Evolutionary conservation across 2,329 filamentous ascomycete genomes (phyloP).

Genomic region (Aureobasidium zeae): DNA sequence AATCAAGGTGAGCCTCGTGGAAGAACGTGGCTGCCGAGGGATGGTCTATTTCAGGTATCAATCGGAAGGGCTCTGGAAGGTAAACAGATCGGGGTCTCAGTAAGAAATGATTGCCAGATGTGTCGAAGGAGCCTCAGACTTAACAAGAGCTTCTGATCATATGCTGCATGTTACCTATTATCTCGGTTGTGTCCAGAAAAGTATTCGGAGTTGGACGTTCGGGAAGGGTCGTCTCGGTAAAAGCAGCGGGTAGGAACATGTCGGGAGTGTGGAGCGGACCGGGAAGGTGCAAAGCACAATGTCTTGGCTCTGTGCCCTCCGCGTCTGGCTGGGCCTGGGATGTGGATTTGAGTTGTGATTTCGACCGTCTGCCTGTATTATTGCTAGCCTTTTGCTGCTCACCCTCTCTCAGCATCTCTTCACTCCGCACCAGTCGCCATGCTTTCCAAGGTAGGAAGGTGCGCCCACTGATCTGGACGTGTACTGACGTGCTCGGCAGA

Average conservation of each 20-base stretch:
- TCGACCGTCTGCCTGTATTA: constrained; percentile 18
- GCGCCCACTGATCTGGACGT: constrained; percentile 16
- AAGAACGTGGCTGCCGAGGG: background rate
- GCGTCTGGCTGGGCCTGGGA: background rate
- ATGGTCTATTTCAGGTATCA: constrained; percentile 18
- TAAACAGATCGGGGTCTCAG: constrained; percentile 19
- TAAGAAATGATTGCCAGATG: constrained; percentile 16
- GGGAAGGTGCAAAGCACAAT: background rate
- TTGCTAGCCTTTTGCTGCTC: constrained; percentile 16
- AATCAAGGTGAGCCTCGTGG: constrained; percentile 4
- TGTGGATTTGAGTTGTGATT: constrained; percentile 13
- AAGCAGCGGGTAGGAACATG: background rate
- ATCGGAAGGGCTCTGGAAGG: constrained; percentile 18
- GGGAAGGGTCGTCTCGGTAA: background rate
- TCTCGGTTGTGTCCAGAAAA: background rate
- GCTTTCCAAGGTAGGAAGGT: constrained; percentile 32
- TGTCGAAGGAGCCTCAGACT: background rate
- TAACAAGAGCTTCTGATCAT: background rate
- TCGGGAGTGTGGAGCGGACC: background rate
- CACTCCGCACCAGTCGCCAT: constrained; percentile 25
- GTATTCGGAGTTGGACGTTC: background rate
- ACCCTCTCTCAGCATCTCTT: constrained; percentile 14
- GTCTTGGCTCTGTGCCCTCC: background rate
- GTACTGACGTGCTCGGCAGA: constrained; percentile 31
- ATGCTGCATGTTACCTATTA: background rate